phyloP scores from a whole-genome alignment of 495 filamentous ascomycete genomes.

The Aspergillus incahuasiensis region DNA sequence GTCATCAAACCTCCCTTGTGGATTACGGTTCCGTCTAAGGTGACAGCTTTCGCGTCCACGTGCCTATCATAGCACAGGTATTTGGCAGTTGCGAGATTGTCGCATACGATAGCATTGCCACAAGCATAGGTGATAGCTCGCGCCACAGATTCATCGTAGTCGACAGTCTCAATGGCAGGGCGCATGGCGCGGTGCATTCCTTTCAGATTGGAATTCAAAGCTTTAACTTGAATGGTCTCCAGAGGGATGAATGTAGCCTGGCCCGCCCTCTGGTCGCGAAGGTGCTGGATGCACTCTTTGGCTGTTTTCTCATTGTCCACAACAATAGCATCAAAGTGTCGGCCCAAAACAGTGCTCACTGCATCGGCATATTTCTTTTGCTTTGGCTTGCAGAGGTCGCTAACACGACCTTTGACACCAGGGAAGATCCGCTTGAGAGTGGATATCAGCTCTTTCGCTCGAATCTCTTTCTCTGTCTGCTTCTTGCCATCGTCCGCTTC shows the following conservation, averaged over 20 bases:
- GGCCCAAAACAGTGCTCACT: conserved; percentile 85
- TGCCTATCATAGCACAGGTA: conserved; percentile 80
- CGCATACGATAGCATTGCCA: conserved; percentile 92
- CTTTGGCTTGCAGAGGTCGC: conserved; percentile 90
- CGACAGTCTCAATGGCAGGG: conserved; percentile 91
- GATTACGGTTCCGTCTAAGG: conserved; percentile 85
- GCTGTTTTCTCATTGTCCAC: conserved; percentile 96
- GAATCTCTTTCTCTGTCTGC: conserved; percentile 74
- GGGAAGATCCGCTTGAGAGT: conserved; percentile 88
- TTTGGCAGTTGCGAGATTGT: conserved; percentile 78
- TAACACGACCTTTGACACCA: conserved; percentile 83
- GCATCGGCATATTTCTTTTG: conserved; percentile 94
- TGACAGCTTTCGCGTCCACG: conserved; percentile 90
- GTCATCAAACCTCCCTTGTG: conserved; percentile 98
- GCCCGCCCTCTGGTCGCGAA: conserved; percentile 80
- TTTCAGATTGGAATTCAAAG: conserved; percentile 83
- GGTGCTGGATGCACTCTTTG: conserved; percentile 88
- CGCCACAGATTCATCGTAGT: conserved; percentile 82
- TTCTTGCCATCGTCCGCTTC: conserved; percentile 79
- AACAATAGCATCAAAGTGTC: conserved; percentile 88
- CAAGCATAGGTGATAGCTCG: conserved; percentile 93
- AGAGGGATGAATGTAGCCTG: conserved; percentile 91
- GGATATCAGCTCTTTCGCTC: conserved; percentile 71
- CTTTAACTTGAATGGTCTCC: conserved; percentile 92
- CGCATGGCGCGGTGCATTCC: conserved; percentile 80